phyloP scores from a whole-genome alignment of 257 asterid species.

The Plantago elongata region DNA sequence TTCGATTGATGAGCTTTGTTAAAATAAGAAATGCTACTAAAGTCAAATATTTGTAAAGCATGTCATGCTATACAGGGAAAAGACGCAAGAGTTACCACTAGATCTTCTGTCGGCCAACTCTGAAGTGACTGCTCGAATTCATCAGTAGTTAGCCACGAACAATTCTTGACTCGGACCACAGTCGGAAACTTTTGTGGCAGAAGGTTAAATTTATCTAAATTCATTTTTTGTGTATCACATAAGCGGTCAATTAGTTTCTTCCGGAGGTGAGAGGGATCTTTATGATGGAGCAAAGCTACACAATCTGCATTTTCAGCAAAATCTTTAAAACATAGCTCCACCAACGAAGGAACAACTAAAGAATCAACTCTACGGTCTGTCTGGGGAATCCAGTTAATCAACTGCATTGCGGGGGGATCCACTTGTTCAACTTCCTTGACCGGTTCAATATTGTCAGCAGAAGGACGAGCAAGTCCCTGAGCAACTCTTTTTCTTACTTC shows the following conservation, averaged over 20 bases:
- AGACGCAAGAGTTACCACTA: constrained; percentile 42
- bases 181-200: constrained; percentile 58
- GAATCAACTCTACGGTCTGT: constrained; percentile 19
- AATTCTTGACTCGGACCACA: constrained; percentile 56
- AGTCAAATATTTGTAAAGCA: too few relatives aligned
- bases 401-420: too few relatives aligned
- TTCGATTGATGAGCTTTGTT: too few relatives aligned
- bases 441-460: too few relatives aligned
- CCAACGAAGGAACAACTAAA: constrained; percentile 45
- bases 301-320: constrained; percentile 56
- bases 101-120: constrained; percentile 30
- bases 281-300: constrained; percentile 47
- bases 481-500: too few relatives aligned
- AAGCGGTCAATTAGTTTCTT: constrained; percentile 41
- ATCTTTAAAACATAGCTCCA: constrained; percentile 54
- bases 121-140: constrained; percentile 38
- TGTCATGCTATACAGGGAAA: too few relatives aligned
- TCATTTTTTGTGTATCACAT: constrained; percentile 56
- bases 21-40: too few relatives aligned
- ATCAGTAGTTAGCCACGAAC: constrained; percentile 65
- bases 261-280: constrained; percentile 44
- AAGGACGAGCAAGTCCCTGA: too few relatives aligned
- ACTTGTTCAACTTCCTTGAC: constrained; percentile 1
- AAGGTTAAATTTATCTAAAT: constrained; percentile 34
- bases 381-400: constrained; percentile 51